Evolutionary conservation across 1,284 basidiomycete species (phyloP).

Genomic region (Rhodotorula glutinis): DNA sequence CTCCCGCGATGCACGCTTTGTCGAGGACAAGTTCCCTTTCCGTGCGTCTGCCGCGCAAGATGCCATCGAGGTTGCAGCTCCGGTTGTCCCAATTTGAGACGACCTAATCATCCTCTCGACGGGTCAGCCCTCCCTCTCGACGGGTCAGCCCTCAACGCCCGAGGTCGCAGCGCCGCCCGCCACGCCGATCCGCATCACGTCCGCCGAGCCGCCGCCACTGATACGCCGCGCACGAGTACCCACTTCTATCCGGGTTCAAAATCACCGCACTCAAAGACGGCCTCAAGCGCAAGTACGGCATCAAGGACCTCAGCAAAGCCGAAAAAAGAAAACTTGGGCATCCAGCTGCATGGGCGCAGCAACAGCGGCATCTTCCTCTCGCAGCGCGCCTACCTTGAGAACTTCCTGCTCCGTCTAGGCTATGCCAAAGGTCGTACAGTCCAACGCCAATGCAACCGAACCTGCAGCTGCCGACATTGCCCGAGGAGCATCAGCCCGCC

Average conservation of each 20-base stretch:
- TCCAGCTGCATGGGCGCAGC: too few species aligned
- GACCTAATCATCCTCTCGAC: not conserved
- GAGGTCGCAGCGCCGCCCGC: not conserved
- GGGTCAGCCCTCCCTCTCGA: too few species aligned
- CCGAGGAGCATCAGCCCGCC: too few species aligned
- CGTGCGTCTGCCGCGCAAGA: not conserved
- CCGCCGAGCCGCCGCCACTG: not conserved
- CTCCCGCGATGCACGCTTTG: conserved; percentile 4
- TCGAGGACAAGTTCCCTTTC: conserved; percentile 6
- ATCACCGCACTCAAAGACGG: conserved; percentile 46
- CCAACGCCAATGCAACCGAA: too few species aligned
- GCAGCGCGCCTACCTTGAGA: too few species aligned
- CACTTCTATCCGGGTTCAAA: conserved; percentile 47
- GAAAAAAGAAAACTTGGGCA: not conserved
- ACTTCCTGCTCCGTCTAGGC: too few species aligned
- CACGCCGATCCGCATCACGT: not conserved
- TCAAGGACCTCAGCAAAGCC: too few species aligned
- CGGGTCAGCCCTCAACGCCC: not conserved
- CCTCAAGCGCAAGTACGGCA: conserved; percentile 27
- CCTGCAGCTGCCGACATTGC: too few species aligned
- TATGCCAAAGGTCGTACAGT: too few species aligned
- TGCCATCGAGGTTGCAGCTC: not conserved
- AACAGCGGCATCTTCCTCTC: too few species aligned
- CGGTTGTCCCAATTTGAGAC: not conserved
- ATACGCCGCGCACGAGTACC: conserved; percentile 16